Conservation (phyloP, 2,329 filamentous ascomycete species). For the Claviceps digitariae region DNA sequence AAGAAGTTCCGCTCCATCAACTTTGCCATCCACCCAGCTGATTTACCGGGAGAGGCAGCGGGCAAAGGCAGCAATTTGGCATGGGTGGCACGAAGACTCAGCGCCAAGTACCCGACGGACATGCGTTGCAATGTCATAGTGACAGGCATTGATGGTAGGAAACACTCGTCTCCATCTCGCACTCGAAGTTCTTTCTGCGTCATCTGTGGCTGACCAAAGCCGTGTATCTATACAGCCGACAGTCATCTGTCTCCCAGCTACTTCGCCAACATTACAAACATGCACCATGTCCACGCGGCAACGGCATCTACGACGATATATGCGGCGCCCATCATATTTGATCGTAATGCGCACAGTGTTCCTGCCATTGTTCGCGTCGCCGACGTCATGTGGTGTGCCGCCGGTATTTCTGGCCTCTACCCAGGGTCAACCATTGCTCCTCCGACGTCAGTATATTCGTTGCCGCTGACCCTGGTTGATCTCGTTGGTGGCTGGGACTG, state of each 20-base stretch:
- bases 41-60: constrained; percentile 53
- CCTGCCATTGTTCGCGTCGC: constrained; percentile 56
- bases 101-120: constrained; percentile 41
- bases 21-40: constrained; percentile 52
- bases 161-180: background rate
- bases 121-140: constrained; percentile 49
- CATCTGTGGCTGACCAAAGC: background rate
- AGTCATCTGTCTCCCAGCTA: constrained; percentile 57
- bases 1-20: constrained; percentile 54
- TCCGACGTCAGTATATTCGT: constrained; percentile 60
- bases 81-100: constrained; percentile 55
- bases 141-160: constrained; percentile 60
- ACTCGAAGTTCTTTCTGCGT: background rate
- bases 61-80: constrained; percentile 64
- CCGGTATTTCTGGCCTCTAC: constrained; percentile 57
- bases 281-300: constrained; percentile 47
- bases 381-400: constrained; percentile 59
- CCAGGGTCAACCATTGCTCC: constrained; percentile 49
- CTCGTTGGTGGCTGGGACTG: constrained; percentile 61
- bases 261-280: constrained; percentile 48
- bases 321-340: constrained; percentile 58
- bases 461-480: constrained; percentile 53
- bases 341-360: constrained; percentile 56
- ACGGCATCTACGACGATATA: constrained; percentile 52
- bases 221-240: constrained; percentile 38